Conservation (phyloP, 2,329 filamentous ascomycete species). For the Zymoseptoria pseudotritici region DNA sequence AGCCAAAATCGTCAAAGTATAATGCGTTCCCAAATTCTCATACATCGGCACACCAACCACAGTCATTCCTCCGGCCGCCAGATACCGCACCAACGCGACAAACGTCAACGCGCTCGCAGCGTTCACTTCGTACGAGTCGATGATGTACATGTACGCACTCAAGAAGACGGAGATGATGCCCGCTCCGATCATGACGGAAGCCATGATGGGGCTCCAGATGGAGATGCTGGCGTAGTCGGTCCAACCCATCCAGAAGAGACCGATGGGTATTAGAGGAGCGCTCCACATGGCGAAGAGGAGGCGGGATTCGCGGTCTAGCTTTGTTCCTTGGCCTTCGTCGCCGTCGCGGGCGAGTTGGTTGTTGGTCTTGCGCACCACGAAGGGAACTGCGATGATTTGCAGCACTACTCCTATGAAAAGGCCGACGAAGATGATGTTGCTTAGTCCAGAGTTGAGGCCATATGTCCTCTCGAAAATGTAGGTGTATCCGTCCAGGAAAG, state of each 20-base stretch:
- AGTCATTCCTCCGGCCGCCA: slow-evolving; percentile 36
- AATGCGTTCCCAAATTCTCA: slow-evolving; percentile 14
- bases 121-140: slow-evolving; percentile 49
- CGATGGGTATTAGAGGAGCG: slow-evolving; percentile 43
- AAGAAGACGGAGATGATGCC: slow-evolving; percentile 42
- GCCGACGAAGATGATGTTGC: slow-evolving; percentile 33
- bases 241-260: slow-evolving; percentile 46
- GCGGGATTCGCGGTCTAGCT: slow-evolving; percentile 2
- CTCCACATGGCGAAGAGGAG: slow-evolving; percentile 13
- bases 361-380: slow-evolving; percentile 4
- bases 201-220: slow-evolving; percentile 44
- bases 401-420: slow-evolving; percentile 20
- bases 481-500: slow-evolving; percentile 46
- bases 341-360: slow-evolving; percentile 5
- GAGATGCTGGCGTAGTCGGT: slow-evolving; percentile 38
- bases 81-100: slow-evolving; percentile 34
- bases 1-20: slow-evolving; percentile 13
- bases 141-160: slow-evolving; percentile 50
- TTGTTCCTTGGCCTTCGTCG: slow-evolving; percentile 3
- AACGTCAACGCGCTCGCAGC: slow-evolving; percentile 43
- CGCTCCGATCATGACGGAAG: slow-evolving; percentile 30
- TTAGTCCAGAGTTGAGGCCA: slow-evolving; percentile 28
- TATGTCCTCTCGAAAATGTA: slow-evolving; percentile 47
- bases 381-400: slow-evolving; percentile 44
- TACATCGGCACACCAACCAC: slow-evolving; percentile 30